Evolutionary conservation across 371 early-diverging fungal genomes (phyloP).

Genomic region (Neoconidiobolus thromboides): DNA sequence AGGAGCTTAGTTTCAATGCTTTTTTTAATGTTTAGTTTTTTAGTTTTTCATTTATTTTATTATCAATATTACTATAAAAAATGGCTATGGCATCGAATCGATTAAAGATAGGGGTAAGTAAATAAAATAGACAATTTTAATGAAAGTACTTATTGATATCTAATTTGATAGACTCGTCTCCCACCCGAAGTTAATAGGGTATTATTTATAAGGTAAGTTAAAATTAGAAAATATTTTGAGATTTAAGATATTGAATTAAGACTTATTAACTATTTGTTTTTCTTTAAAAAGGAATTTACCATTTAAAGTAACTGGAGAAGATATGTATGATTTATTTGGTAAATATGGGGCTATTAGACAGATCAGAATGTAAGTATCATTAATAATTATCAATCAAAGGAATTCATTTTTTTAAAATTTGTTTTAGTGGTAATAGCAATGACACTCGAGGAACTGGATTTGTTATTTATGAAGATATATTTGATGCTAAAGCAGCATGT

Average conservation of each 20-base stretch:
- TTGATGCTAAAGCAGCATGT: conserved; percentile 89
- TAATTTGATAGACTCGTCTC: conserved; percentile 39
- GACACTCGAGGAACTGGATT: conserved; percentile 90
- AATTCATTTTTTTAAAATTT: not conserved
- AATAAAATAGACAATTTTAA: not conserved
- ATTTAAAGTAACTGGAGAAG: conserved; percentile 84
- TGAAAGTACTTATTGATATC: not conserved
- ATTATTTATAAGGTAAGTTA: conserved; percentile 54
- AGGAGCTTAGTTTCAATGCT: too few species aligned
- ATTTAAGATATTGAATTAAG: not conserved
- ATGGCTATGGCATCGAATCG: conserved; percentile 12
- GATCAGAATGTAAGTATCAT: conserved; percentile 46
- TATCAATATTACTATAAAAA: not conserved
- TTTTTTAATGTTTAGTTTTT: too few species aligned
- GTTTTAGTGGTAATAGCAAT: conserved; percentile 47
- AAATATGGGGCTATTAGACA: conserved; percentile 93
- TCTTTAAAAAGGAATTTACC: conserved; percentile 58
- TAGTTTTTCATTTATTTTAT: too few species aligned
- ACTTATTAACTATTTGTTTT: not conserved
- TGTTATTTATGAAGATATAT: conserved; percentile 94
- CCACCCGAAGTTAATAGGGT: conserved; percentile 88
- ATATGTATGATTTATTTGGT: conserved; percentile 93
- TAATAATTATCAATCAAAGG: not conserved
- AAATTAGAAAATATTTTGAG: not conserved
- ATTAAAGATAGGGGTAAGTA: conserved; percentile 10